These are phyloP conservation scores for Gossypium sturtianum DNA, from an alignment of 345 rosid genomes.

Conservation along the genomic window DNA sequence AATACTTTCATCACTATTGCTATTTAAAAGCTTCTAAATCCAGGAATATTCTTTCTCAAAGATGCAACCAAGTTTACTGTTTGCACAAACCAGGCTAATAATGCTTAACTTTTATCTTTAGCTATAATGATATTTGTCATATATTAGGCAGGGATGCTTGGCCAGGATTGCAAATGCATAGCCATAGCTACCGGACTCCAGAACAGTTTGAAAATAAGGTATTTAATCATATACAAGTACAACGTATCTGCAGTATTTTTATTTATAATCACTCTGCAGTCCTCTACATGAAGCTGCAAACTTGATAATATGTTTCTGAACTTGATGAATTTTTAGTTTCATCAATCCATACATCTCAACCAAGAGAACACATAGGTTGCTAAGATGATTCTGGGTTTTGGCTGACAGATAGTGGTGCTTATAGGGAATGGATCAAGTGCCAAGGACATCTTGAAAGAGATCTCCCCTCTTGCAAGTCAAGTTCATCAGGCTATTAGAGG, in stretches of 20 bases:
- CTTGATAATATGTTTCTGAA: neutral
- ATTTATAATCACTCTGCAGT: neutral
- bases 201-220: constrained; percentile 10
- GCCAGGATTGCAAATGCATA: constrained; percentile 12
- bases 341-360: neutral
- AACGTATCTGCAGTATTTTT: no score
- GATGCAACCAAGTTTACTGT: no score
- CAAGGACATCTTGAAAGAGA: neutral
- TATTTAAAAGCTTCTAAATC: neutral
- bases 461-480: constrained; percentile 1
- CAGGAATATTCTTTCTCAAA: neutral
- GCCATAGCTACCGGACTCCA: constrained; percentile 12
- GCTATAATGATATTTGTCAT: neutral
- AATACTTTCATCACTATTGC: neutral
- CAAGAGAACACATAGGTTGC: neutral
- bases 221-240: neutral
- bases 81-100: no score
- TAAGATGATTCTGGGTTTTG: neutral
- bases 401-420: constrained; percentile 9
- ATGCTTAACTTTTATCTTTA: no score
- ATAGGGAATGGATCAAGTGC: constrained; percentile 11
- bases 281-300: neutral
- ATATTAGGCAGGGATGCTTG: constrained; percentile 7
- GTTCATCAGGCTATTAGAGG: constrained; percentile 13
- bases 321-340: no score